Conservation (phyloP, 2,329 filamentous ascomycete genomes). For the Helicocarpus griseus region DNA sequence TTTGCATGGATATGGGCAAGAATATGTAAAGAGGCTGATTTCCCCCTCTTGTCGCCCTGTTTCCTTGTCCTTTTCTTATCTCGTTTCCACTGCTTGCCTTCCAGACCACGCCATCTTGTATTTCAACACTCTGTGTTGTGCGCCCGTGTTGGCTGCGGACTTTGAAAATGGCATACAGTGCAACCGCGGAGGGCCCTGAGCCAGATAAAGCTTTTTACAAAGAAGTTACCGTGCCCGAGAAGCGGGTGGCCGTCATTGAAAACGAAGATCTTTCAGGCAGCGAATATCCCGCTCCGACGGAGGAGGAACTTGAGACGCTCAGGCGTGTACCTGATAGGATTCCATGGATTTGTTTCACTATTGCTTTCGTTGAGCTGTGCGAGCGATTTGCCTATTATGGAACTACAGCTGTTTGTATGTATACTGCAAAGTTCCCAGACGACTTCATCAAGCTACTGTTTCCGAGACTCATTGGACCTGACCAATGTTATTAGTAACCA, state of each 20-base stretch:
- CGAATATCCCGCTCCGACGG: conserved; percentile 15
- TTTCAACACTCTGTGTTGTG: not conserved
- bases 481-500: conserved; percentile 36
- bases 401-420: conserved; percentile 54
- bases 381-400: conserved; percentile 73
- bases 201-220: not conserved
- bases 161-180: conserved; percentile 1
- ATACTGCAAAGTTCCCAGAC: too few species aligned
- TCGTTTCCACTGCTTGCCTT: too few species aligned
- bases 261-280: not conserved
- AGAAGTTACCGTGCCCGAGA: not conserved
- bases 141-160: not conserved
- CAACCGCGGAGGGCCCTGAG: not conserved
- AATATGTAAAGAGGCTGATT: not conserved
- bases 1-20: not conserved
- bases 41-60: not conserved
- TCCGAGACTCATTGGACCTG: not conserved
- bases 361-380: conserved; percentile 63
- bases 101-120: not conserved
- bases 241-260: not conserved
- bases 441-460: too few species aligned
- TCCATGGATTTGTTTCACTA: conserved; percentile 56
- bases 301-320: conserved; percentile 23
- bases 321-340: conserved; percentile 37
- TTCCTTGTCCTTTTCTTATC: not conserved